Evolutionary conservation across 148 eudicot genomes (phyloP).

Genomic region (Fagopyrum esculentum): DNA sequence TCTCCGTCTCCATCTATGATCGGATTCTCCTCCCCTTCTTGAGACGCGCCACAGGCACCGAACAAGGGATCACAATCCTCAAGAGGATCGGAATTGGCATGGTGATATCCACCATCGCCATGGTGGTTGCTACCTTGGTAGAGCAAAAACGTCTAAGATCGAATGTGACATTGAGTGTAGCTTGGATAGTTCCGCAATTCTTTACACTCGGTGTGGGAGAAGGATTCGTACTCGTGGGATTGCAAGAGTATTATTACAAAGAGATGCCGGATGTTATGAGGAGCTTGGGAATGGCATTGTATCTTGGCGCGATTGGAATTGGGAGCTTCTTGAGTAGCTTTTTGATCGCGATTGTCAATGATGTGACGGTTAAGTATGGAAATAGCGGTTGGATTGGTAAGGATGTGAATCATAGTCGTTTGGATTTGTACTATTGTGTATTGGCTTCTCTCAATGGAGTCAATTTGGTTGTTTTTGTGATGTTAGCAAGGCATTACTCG

Average conservation of each 20-base stretch:
- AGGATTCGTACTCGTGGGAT: slow-evolving; percentile 50
- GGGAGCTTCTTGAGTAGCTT: slow-evolving; percentile 40
- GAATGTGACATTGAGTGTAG: slow-evolving; percentile 28
- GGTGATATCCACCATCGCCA: slow-evolving; percentile 31
- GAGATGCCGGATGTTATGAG: slow-evolving; percentile 71
- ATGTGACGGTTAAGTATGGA: slow-evolving; percentile 23
- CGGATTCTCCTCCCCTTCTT: slow-evolving; percentile 37
- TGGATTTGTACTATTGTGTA: slow-evolving; percentile 42
- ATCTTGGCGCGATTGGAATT: slow-evolving; percentile 49
- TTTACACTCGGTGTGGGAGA: slow-evolving; percentile 50
- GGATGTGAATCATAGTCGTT: slow-evolving; percentile 34
- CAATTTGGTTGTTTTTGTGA: slow-evolving; percentile 25
- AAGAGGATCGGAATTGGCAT: slow-evolving; percentile 56
- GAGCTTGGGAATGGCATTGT: slow-evolving; percentile 54
- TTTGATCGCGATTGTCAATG: slow-evolving; percentile 33
- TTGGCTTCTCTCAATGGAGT: slow-evolving; percentile 20
- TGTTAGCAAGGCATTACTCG: slow-evolving; percentile 26
- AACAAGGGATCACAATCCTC: slow-evolving; percentile 48
- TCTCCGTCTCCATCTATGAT: slow-evolving; percentile 37
- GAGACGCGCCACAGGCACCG: slow-evolving; percentile 38
- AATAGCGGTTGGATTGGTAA: slow-evolving; percentile 47
- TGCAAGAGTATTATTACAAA: slow-evolving; percentile 72
- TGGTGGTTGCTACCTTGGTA: slow-evolving; percentile 42
- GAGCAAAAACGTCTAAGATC: slow-evolving; percentile 32
- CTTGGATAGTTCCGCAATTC: slow-evolving; percentile 64